Conservation (phyloP, 1,284 basidiomycete species). For the Austroboletus niveus region DNA sequence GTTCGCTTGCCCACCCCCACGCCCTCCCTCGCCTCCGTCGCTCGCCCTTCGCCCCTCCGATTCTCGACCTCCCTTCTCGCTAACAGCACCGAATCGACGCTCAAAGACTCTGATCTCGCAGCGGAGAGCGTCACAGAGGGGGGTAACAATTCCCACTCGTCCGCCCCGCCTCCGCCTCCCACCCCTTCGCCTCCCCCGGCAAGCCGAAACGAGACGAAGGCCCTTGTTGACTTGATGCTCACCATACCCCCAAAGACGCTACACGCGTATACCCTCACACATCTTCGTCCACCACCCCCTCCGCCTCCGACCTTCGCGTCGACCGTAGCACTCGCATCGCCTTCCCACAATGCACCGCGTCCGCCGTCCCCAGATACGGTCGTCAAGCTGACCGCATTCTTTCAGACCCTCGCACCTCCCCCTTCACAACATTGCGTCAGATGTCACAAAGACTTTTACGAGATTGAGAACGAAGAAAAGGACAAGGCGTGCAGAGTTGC, state of each 20-base stretch:
- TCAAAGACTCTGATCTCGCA: constrained; percentile 11
- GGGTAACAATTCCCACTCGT: constrained; percentile 1
- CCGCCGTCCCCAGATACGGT: constrained; percentile 33
- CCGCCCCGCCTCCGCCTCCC: constrained; percentile 15
- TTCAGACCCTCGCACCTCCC: constrained; percentile 57
- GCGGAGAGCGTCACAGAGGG: constrained; percentile 10
- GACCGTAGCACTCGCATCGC: background rate
- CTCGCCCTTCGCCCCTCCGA: constrained; percentile 29
- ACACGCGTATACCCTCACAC: constrained; percentile 57
- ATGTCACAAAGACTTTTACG: constrained; percentile 63
- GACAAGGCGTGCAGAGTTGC: constrained; percentile 52
- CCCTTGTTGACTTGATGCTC: constrained; percentile 50
- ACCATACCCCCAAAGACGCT: constrained; percentile 66
- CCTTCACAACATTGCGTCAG: constrained; percentile 68
- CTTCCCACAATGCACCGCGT: constrained; percentile 14
- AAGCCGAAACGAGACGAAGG: constrained; percentile 23
- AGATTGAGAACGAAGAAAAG: constrained; percentile 49
- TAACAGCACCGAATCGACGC: constrained; percentile 19
- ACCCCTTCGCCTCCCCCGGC: constrained; percentile 26
- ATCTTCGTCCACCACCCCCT: constrained; percentile 35
- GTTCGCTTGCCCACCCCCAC: constrained; percentile 53
- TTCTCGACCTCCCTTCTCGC: constrained; percentile 24
- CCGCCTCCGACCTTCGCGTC: constrained; percentile 12
- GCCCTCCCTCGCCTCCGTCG: constrained; percentile 41
- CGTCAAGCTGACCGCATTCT: constrained; percentile 51